These are phyloP conservation scores for Bjerkandera adusta DNA, from an alignment of 1,284 basidiomycete species.

Conservation along the genomic window DNA sequence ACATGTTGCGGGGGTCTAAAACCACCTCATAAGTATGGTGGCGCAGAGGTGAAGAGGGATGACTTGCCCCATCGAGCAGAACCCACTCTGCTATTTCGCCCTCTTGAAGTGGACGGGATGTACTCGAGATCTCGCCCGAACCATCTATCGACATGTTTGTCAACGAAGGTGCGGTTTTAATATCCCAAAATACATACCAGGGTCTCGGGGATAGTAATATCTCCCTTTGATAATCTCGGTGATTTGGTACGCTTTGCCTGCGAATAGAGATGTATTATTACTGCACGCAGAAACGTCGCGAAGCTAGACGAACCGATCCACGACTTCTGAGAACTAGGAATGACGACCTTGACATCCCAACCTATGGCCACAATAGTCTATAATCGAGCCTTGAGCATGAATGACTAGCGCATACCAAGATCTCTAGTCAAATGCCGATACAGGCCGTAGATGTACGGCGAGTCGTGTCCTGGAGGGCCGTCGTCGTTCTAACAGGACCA, in stretches of 20 bases:
- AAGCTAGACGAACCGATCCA: slow-evolving; percentile 68
- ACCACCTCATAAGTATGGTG: background rate
- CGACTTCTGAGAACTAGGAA: slow-evolving; percentile 86
- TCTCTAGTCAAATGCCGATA: slow-evolving; percentile 63
- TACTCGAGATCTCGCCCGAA: slow-evolving; percentile 61
- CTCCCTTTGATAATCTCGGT: slow-evolving; percentile 71
- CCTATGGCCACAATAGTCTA: slow-evolving; percentile 36
- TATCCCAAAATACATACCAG: slow-evolving; percentile 35
- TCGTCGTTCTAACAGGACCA: slow-evolving; percentile 73
- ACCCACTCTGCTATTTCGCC: slow-evolving; percentile 88
- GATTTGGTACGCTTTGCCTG: slow-evolving; percentile 85
- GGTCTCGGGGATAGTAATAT: slow-evolving; percentile 80
- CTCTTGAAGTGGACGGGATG: slow-evolving; percentile 65
- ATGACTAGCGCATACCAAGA: slow-evolving; percentile 46
- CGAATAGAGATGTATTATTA: slow-evolving; percentile 16
- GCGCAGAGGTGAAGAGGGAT: background rate
- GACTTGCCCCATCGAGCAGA: slow-evolving; percentile 76
- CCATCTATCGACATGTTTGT: slow-evolving; percentile 49
- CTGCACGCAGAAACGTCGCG: too few relatives aligned
- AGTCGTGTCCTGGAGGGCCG: slow-evolving; percentile 76
- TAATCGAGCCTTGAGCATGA: background rate
- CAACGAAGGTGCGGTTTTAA: slow-evolving; percentile 2
- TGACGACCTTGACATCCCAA: slow-evolving; percentile 87
- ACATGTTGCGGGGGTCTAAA: slow-evolving; percentile 87
- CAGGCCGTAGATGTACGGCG: slow-evolving; percentile 83